These are phyloP conservation scores for Phytophthora aleatoria DNA, from an alignment of 352 stramenopile species.

Conservation along the genomic window DNA sequence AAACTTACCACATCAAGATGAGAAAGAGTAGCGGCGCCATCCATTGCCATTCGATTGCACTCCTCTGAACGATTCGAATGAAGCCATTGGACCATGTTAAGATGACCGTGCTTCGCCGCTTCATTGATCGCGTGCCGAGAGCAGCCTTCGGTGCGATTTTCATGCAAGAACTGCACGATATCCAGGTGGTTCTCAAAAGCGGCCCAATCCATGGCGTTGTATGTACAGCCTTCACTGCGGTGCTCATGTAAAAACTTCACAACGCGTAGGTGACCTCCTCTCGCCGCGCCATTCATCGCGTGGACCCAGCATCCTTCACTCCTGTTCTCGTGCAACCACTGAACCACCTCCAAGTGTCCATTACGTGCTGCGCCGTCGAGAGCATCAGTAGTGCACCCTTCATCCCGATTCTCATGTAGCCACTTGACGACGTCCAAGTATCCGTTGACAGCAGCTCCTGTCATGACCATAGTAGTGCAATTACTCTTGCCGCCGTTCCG, in stretches of 20 bases:
- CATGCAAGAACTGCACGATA: conserved; percentile 33
- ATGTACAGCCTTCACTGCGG: conserved; percentile 34
- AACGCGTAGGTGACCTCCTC: conserved; percentile 19
- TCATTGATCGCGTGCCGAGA: conserved; percentile 30
- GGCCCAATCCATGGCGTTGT: conserved; percentile 38
- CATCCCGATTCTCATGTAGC: conserved; percentile 25
- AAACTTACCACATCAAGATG: conserved; percentile 41
- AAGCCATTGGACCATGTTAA: conserved; percentile 33
- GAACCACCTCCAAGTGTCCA: conserved; percentile 32
- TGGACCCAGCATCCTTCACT: conserved; percentile 29
- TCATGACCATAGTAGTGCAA: conserved; percentile 30
- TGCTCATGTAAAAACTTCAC: conserved; percentile 37
- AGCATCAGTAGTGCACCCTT: conserved; percentile 24
- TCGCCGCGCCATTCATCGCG: conserved; percentile 32
- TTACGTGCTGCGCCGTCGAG: conserved; percentile 27
- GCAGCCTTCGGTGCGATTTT: conserved; percentile 32
- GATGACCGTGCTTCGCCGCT: conserved; percentile 29
- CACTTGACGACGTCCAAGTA: conserved; percentile 30
- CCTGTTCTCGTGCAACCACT: conserved; percentile 33
- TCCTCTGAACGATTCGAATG: conserved; percentile 29
- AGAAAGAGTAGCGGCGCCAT: conserved; percentile 25
- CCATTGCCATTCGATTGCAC: conserved; percentile 36
- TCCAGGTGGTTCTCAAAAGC: conserved; percentile 26
- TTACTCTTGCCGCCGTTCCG: conserved; percentile 12
- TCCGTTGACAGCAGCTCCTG: conserved; percentile 25